Base-by-base conservation (phyloP, 2,329 filamentous ascomycete genomes). In the Fusarium buxicola region DNA sequence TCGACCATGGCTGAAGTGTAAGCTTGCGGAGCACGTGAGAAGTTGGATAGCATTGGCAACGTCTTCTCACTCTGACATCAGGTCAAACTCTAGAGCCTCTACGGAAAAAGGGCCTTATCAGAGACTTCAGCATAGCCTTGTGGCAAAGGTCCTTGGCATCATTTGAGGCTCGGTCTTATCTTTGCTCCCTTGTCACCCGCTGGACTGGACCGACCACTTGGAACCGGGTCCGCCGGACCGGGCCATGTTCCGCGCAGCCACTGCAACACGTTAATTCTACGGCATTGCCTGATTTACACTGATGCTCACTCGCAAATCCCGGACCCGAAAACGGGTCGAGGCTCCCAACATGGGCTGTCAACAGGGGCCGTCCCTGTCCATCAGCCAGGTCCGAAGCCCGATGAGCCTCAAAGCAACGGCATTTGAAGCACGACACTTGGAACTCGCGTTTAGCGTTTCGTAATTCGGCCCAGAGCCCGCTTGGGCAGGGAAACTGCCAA, bases 81-180 rank as follows among this genome's bases (percentile, higher is more conserved):
- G 38, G 47, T 24, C n/a, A 28, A 34, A 40, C 18, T 25, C 21
- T 11, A 50, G 58, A 63, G 58, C 45, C 62, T 54, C 66, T 62
- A 38, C 5, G 16, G 11, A 13, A 24, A 24, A 36, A 27, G 34
- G 46, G 21, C 38, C 41, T 52, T 45, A 58, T 63, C 40, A 38
- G 50, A 43, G 31, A 18, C 40, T 28, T 30, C 2, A 41, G 34
- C 54, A 54, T 40, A 46, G 49, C 49, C 58, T 43, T 16, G 48
- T 65, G 53, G 51, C 60, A 56, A 64, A 47, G 51, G n/a, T 41
- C 50, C 28, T 55, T 49, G 38, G 30, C 55, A 44, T 50, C 46
- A 56, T 32, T 50, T 70, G 65, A 70, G 65, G 67, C 68, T 69
- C 68, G 63, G 67, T 44, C 60, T 69, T 69, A 70, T 67, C 67